Evolutionary conservation across 768 basidiomycete genomes (phyloP).

Genomic region (Russula virescens): DNA sequence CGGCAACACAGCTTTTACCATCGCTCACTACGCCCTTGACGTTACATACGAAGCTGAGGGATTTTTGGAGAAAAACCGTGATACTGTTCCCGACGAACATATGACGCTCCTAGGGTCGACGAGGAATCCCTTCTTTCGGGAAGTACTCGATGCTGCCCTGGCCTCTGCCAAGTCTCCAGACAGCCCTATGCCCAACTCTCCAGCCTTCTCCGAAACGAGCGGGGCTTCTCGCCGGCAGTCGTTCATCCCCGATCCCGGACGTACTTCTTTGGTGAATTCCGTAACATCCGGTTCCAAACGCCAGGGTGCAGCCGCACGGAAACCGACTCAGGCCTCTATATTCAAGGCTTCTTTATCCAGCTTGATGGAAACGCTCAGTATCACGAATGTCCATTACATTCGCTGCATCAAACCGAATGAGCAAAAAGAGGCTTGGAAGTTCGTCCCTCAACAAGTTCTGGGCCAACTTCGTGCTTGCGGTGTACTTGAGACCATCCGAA

Average conservation of each 20-base stretch:
- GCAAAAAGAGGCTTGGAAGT: slow-evolving; percentile 93
- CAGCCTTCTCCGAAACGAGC: slow-evolving; percentile 72
- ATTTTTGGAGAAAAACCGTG: slow-evolving; percentile 97
- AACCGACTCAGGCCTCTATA: slow-evolving; percentile 96
- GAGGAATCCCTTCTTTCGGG: slow-evolving; percentile 89
- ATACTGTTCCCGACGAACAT: slow-evolving; percentile 98
- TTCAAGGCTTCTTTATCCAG: slow-evolving; percentile 93
- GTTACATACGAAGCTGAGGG: slow-evolving; percentile 98
- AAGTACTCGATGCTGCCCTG: slow-evolving; percentile 88
- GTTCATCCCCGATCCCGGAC: slow-evolving; percentile 82
- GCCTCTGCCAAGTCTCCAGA: slow-evolving; percentile 64
- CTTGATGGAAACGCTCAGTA: slow-evolving; percentile 95
- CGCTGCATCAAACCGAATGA: slow-evolving; percentile 99
- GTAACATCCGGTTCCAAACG: slow-evolving; percentile 46
- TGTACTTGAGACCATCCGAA: slow-evolving; percentile 97
- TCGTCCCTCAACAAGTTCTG: slow-evolving; percentile 90
- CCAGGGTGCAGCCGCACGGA: slow-evolving; percentile 66
- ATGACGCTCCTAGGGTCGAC: slow-evolving; percentile 82
- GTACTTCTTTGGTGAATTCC: slow-evolving; percentile 61
- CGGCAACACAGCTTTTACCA: slow-evolving; percentile 94
- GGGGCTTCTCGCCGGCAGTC: slow-evolving; percentile 75
- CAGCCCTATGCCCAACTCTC: slow-evolving; percentile 65
- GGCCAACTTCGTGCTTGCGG: slow-evolving; percentile 95
- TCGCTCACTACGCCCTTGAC: slow-evolving; percentile 96
- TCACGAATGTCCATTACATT: slow-evolving; percentile 98